Evolutionary conservation across 202 grass and related monocot species (phyloP).

Genomic region (Saccharum hybrid): DNA sequence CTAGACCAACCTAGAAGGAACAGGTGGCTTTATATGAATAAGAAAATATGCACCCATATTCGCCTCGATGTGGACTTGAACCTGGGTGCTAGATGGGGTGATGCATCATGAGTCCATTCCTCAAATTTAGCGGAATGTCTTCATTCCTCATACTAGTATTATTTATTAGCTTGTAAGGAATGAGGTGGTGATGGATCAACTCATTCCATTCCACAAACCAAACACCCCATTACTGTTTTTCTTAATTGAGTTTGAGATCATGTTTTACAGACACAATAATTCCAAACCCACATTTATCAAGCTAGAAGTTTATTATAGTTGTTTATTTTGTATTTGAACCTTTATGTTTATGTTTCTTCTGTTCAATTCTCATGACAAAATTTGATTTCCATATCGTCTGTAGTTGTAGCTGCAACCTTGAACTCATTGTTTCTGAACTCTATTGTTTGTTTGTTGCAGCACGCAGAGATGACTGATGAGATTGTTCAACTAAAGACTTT

Average conservation of each 20-base stretch:
- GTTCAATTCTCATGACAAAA: slow-evolving; percentile 3
- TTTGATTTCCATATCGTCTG: slow-evolving; percentile 40
- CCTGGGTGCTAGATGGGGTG: neutral
- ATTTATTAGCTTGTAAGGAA: neutral
- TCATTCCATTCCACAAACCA: neutral
- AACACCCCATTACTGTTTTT: slow-evolving; percentile 19
- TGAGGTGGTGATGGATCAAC: neutral
- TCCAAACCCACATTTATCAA: neutral
- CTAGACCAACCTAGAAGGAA: neutral
- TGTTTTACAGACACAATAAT: slow-evolving; percentile 6
- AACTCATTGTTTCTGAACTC: slow-evolving; percentile 42
- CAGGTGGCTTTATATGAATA: neutral
- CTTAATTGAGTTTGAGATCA: slow-evolving; percentile 21
- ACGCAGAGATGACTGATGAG: slow-evolving; percentile 93
- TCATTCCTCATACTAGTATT: neutral
- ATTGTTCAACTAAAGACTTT: slow-evolving; percentile 94
- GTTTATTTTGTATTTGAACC: slow-evolving; percentile 27
- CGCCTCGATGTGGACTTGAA: neutral
- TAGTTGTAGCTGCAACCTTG: slow-evolving; percentile 36
- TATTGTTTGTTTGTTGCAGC: slow-evolving; percentile 57
- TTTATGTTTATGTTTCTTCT: slow-evolving; percentile 31
- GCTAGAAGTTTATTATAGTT: slow-evolving; percentile 20
- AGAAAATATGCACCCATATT: neutral
- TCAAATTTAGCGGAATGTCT: neutral
- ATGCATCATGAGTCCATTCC: neutral